phyloP scores from a whole-genome alignment of 495 filamentous ascomycete genomes.

The Podospora pseudoanserina region DNA sequence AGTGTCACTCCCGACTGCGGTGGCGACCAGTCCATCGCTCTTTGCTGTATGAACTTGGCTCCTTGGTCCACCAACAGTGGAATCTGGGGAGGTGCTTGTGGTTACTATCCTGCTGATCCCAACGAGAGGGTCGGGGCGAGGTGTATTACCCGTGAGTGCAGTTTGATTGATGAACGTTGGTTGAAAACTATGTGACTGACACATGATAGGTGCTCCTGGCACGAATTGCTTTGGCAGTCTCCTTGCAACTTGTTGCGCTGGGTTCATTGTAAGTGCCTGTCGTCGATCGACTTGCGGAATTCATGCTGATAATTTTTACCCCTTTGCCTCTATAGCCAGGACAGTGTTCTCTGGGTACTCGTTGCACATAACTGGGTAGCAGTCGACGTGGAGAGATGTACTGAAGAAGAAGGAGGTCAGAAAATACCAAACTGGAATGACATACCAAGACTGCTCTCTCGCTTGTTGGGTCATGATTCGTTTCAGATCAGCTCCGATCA shows the following conservation, averaged over 20 bases:
- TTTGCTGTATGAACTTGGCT: not conserved
- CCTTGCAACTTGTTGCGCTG: not conserved
- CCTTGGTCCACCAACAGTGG: not conserved
- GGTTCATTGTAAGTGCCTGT: not conserved
- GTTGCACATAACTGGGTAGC: not conserved
- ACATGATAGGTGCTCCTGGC: not conserved
- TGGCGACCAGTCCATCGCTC: not conserved
- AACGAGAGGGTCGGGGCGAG: not conserved
- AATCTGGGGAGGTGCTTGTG: not conserved
- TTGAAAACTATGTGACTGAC: not conserved
- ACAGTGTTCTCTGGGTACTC: not conserved
- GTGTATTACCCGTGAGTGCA: not conserved
- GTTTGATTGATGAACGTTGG: not conserved
- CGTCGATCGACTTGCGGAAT: not conserved
- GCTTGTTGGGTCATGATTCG: not conserved
- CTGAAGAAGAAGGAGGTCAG: not conserved
- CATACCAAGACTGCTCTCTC: not conserved
- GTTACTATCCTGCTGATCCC: not conserved
- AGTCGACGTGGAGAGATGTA: not conserved
- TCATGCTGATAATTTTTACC: not conserved
- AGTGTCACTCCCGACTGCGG: not conserved
- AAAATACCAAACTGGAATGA: not conserved
- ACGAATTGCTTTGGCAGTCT: not conserved
- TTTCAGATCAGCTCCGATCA: not conserved
- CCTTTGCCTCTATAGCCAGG: not conserved